Base-by-base conservation (phyloP, 1,139 yeast species). In the Saccharomyces hybrid region DNA sequence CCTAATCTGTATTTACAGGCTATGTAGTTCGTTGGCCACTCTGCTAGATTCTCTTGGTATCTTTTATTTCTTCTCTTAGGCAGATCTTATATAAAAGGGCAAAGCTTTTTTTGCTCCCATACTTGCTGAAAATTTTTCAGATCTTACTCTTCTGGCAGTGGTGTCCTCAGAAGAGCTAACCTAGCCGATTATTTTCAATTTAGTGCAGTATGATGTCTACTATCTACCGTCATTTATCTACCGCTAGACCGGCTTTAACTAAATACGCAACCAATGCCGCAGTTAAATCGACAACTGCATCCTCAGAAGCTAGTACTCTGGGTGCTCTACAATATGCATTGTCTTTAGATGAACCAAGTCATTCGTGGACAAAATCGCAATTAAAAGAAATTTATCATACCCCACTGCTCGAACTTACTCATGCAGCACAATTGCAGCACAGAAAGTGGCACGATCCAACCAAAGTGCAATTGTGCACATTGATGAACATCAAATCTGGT, bases 381-480 rank as follows among this genome's bases (percentile, higher is more conserved):
- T 77, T 86, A 52, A 66, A 72, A 14, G 78, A 79, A 50, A 82
- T 86, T 52, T 86, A 84, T 64, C 66, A 82, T 54, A 77, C 85
- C 1, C 91, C 95, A 0, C 70, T 86, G 55, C 74, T 83, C 71
- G 93, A 84, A 49, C 73, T 86, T 50, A 76, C 83, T 5, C 78
- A 76, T 66, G 74, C 76, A 49, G 83, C 93, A 0, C 89, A 84
- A 61, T 60, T 79, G 6, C 86, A 84, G 57, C 93, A 86, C 66
- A 73, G 90, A 50, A 76, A 74, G 57, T 80, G 77, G 70, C 90
- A 86, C 65, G 80, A 86, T 61, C 89, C 91, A 1, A 65, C 75
- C 1, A 84, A 85, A 65, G 84, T 86, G 28, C 95, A 86, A 68
- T 75, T 86, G 51, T 86, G 95, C 69, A 85, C 93, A 1, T 75